Evolutionary conservation across 352 stramenopile genomes (phyloP).

Genomic region (Phytophthora sansomeana): DNA sequence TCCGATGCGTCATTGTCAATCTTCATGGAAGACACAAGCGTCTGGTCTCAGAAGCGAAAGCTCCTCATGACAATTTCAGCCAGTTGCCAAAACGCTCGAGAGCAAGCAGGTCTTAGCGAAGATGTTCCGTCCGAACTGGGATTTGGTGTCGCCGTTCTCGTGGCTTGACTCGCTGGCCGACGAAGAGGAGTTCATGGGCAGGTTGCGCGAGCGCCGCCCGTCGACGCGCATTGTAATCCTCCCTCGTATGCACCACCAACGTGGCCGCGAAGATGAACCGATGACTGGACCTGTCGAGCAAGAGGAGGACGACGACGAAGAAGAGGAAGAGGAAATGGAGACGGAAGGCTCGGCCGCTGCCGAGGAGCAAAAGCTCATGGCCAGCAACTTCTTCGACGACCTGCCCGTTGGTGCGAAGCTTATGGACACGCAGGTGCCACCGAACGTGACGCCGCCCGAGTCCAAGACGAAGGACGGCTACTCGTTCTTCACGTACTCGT

Average conservation of each 20-base stretch:
- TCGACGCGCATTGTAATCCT: slow-evolving; percentile 34
- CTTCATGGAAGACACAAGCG: slow-evolving; percentile 13
- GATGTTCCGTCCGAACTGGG: slow-evolving; percentile 66
- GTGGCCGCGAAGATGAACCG: slow-evolving; percentile 26
- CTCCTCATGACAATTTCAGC: not conserved
- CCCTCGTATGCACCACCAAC: slow-evolving; percentile 9
- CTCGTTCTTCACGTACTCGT: slow-evolving; percentile 70
- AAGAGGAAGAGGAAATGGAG: slow-evolving; percentile 30
- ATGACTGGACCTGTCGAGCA: slow-evolving; percentile 20
- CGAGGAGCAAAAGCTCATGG: slow-evolving; percentile 29
- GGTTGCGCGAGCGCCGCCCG: slow-evolving; percentile 20
- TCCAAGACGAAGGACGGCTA: slow-evolving; percentile 56
- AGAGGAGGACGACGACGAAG: slow-evolving; percentile 14
- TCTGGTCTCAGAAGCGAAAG: slow-evolving; percentile 24
- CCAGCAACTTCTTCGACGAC: slow-evolving; percentile 60
- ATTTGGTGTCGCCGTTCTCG: slow-evolving; percentile 55
- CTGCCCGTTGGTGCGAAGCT: slow-evolving; percentile 52
- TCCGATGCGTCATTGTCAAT: not conserved
- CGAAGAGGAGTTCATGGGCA: slow-evolving; percentile 60
- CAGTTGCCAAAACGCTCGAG: slow-evolving; percentile 31
- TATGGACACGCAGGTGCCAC: slow-evolving; percentile 56
- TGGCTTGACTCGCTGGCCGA: slow-evolving; percentile 57
- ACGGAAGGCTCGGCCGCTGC: slow-evolving; percentile 19
- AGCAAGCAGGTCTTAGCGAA: slow-evolving; percentile 16
- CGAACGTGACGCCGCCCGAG: slow-evolving; percentile 36